Evolutionary conservation across 2,329 filamentous ascomycete genomes (phyloP), one percentile per base, ranked within the genome.

Genomic region (Fusarium xyrophilum): DNA sequence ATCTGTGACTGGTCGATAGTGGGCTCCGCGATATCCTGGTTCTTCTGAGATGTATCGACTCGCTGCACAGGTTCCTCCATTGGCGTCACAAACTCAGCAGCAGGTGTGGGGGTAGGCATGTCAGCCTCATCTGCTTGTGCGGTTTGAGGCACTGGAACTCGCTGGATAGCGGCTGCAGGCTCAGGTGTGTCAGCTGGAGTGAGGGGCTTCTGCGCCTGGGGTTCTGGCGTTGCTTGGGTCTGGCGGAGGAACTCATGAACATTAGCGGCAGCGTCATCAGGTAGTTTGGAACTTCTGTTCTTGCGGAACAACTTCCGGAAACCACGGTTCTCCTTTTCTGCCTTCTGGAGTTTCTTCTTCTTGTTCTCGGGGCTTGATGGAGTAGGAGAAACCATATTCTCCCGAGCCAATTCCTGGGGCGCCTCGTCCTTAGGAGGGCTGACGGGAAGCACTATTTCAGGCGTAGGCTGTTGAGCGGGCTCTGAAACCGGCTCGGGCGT

Each of bases 291-390:
- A 61, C 79, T 74, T 63, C 85, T 82, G 73, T 88, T 89, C 79
- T 88, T 90, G 70, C 88, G 85, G 47, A 92, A 91, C 42, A 92
- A 81, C 78, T 90, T 91, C 66, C 85, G 86, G 70, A 92, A 83
- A 19, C 88, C 86, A 40, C 77, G 76, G 68, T 80, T 79, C 54
- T 83, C 79, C 75, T 81, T 83, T 62, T 76, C 74, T 9, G 82
- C 82, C 75, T 88, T 88, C 64, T 87, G 85, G 19, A 87, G 81
- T 76, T 86, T 88, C 76, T 85, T 85, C 42, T 73, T 75, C 62
- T 73, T 74, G 68, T 76, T 77, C 19, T 86, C 82, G 2, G 82
- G 81, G 69, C 82, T 85, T 21, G 62, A 65, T 25, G 72, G 72
- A 19, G 72, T 73, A 19, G 73, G 73, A 27, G 73, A 73, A 23